These are phyloP conservation scores for Eucalyptus leucophloia DNA, from an alignment of 345 rosid genomes.

Conservation along the genomic window DNA sequence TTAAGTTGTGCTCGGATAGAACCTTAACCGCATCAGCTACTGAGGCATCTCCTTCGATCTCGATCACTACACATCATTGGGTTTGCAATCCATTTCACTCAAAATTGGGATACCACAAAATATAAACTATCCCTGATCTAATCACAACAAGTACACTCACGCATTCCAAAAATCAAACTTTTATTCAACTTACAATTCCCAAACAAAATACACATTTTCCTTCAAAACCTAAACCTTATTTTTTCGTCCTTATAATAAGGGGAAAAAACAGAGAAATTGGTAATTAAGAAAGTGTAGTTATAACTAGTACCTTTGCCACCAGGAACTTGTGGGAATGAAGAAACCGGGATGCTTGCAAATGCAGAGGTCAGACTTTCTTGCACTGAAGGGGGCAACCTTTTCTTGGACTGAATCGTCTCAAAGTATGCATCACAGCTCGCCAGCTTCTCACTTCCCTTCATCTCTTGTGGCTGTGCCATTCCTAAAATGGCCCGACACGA, in stretches of 20 bases:
- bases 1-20: conserved; percentile 60
- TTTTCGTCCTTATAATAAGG: not conserved
- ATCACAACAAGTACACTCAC: not conserved
- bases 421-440: conserved; percentile 61
- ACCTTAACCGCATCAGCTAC: conserved; percentile 66
- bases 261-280: not conserved
- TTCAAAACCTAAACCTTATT: not conserved
- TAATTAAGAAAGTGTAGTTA: not conserved
- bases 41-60: conserved; percentile 56
- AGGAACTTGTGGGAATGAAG: conserved; percentile 73
- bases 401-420: conserved; percentile 55
- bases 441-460: conserved; percentile 9
- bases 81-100: not conserved
- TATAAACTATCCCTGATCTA: not conserved
- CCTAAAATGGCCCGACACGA: not conserved
- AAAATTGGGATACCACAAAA: not conserved
- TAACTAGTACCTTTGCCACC: conserved; percentile 52
- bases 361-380: conserved; percentile 72
- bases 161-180: not conserved
- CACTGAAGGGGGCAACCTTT: conserved; percentile 53
- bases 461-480: conserved; percentile 23
- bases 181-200: not conserved
- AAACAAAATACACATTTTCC: not conserved
- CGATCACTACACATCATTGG: conserved; percentile 34
- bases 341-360: conserved; percentile 58